These are phyloP conservation scores for Plasmodium falciparum DNA, from an alignment of 169 alveolate species.

Conservation along the genomic window DNA sequence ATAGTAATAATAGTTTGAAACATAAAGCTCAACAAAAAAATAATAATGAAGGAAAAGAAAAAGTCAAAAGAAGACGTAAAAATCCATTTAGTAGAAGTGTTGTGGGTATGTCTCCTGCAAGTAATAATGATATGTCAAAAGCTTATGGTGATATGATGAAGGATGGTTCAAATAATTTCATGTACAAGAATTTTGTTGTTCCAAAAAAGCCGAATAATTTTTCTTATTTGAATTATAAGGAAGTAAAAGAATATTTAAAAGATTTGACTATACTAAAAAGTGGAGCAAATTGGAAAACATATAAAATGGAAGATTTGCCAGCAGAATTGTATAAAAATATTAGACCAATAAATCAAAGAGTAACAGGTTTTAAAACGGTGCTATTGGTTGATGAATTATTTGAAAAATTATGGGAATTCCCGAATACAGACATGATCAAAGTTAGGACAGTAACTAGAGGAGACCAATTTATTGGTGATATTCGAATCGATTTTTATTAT, in stretches of 20 bases:
- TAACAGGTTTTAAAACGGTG: conserved; percentile 79
- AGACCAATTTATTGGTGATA: conserved; percentile 83
- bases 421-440: conserved; percentile 79
- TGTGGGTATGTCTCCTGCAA: neutral
- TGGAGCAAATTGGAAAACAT: conserved; percentile 72
- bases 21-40: neutral
- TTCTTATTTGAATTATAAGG: conserved; percentile 27
- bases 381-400: conserved; percentile 81
- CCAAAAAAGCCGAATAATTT: conserved; percentile 24
- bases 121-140: neutral
- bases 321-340: conserved; percentile 63
- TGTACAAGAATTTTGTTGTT: conserved; percentile 12
- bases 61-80: conserved; percentile 21
- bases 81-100: conserved; percentile 3
- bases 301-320: conserved; percentile 66
- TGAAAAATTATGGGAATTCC: conserved; percentile 85
- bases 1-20: neutral
- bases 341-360: conserved; percentile 82
- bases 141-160: conserved; percentile 16
- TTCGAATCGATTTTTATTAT: conserved; percentile 81
- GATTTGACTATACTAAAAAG: conserved; percentile 50
- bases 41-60: conserved; percentile 20
- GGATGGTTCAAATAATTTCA: conserved; percentile 5
- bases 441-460: conserved; percentile 83
- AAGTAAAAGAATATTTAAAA: conserved; percentile 32